Evolutionary conservation across 345 rosid species (phyloP).

Genomic region (Carallia brachiata): DNA sequence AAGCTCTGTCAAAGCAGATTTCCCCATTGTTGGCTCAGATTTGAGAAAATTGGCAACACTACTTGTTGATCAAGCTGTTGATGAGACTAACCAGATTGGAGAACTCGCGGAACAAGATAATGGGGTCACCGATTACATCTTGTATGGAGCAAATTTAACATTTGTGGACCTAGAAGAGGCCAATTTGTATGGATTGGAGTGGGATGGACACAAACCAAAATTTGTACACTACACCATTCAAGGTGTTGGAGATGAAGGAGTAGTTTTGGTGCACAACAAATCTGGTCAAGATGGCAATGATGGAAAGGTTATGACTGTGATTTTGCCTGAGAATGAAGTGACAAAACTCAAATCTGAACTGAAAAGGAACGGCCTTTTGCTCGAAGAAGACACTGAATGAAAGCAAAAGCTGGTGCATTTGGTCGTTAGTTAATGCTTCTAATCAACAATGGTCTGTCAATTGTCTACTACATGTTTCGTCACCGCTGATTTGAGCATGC

Average conservation of each 20-base stretch:
- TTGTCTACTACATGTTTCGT: too few species aligned
- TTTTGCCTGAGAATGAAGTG: slow-evolving; percentile 40
- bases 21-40: slow-evolving; percentile 27
- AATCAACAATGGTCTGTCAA: too few species aligned
- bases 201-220: slow-evolving; percentile 42
- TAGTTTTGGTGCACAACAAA: slow-evolving; percentile 38
- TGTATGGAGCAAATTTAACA: slow-evolving; percentile 68
- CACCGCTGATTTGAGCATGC: too few species aligned
- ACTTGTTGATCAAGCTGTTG: slow-evolving; percentile 23
- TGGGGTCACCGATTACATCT: slow-evolving; percentile 44
- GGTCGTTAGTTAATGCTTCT: too few species aligned
- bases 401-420: background rate
- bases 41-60: slow-evolving; percentile 27
- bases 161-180: slow-evolving; percentile 50
- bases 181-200: slow-evolving; percentile 37
- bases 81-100: slow-evolving; percentile 49
- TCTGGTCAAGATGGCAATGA: background rate
- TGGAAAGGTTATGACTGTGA: slow-evolving; percentile 46
- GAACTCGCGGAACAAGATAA: slow-evolving; percentile 36
- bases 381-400: slow-evolving; percentile 15
- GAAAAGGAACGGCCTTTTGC: slow-evolving; percentile 26
- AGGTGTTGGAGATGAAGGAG: slow-evolving; percentile 63
- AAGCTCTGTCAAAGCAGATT: slow-evolving; percentile 36
- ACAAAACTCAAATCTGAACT: slow-evolving; percentile 43
- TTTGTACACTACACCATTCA: slow-evolving; percentile 40